Base-by-base conservation (phyloP, 768 basidiomycete genomes). In the Leucocoprinus birnbaumii region DNA sequence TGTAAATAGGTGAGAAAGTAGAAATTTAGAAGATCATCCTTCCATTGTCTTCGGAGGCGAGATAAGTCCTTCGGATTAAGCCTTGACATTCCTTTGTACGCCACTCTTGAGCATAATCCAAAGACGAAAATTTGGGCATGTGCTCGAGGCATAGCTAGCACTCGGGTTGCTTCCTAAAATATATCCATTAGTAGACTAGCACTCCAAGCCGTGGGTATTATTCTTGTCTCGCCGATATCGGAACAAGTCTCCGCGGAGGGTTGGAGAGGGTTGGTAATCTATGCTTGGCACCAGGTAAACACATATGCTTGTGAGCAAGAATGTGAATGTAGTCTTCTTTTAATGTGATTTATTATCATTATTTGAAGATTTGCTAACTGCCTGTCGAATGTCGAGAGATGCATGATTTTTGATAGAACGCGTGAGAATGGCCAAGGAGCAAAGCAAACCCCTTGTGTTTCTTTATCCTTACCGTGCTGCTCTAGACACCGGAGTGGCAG, bases 221-320 rank as follows among this genome's bases (percentile, higher is more conserved):
- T 35, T 38, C 48, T 16, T 38, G 5, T 24, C 38, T 37, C 42
- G 25, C 51, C 42, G 51, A 43, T 52, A 43, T 45, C 31, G 51
- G 51, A 22, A 43, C 19, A 31, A 5, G 21, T 40, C 44, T 19
- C 45, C 35, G 45, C 35, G 27, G 42, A 2, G 31, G 31, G 31
- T 31, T 11, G 42, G 11, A 21, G n/a, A 7, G 21, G 7, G n/a
- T n/a, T n/a, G n/a, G n/a, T n/a, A n/a, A n/a, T n/a, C n/a, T 16
- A 41, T 4, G 18, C 40, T 41, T 19, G 16, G 18, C 40, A 8
- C 40, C 18, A 16, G 40, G 40, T 41, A 11, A 31, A 11, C 11
- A 41, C 40, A 31, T 9, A 47, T 47, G 26, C 14, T 22, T n/a
- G n/a, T n/a, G 27, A 25, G 5, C 26, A 27, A 1, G 3, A 27